Percentiles rank a stretch among this genome's conserved stretches.
These are phyloP conservation scores for Soucietia sequanensis DNA, from an alignment of 805 yeast species.

Conservation along the genomic window DNA sequence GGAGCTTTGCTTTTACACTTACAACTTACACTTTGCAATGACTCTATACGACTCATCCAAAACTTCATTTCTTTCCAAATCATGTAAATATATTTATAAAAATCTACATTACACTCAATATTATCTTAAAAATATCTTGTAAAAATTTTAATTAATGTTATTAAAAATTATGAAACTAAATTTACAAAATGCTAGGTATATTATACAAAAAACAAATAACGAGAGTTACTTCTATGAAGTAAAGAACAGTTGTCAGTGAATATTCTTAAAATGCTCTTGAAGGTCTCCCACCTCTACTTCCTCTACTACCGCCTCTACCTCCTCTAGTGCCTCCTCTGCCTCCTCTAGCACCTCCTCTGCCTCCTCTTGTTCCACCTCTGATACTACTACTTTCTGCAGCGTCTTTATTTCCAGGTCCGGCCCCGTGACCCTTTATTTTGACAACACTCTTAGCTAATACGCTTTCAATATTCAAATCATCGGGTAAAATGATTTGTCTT, in stretches of 20 bases:
- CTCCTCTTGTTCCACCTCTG: constrained; percentile 18
- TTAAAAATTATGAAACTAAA: too few species aligned
- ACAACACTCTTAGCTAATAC: constrained; percentile 53
- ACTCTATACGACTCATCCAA: too few species aligned
- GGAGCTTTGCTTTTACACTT: too few species aligned
- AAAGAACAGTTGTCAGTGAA: too few species aligned
- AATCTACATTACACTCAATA: too few species aligned
- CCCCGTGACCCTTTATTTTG: constrained; percentile 42
- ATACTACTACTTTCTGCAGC: constrained; percentile 12
- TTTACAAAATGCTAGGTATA: background rate
- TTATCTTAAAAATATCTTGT: too few species aligned
- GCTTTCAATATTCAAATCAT: constrained; percentile 71
- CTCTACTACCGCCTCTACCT: constrained; percentile 23
- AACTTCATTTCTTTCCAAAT: too few species aligned
- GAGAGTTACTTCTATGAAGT: too few species aligned
- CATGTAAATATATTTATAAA: too few species aligned
- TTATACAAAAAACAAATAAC: background rate
- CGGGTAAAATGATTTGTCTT: constrained; percentile 81
- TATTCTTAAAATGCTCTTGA: constrained; percentile 10
- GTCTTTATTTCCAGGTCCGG: constrained; percentile 35
- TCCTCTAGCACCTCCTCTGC: constrained; percentile 15
- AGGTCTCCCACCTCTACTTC: constrained; percentile 20
- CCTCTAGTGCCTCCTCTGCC: constrained; percentile 18
- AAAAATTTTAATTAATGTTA: too few species aligned
- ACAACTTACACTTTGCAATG: too few species aligned